Base-by-base conservation (phyloP, 768 basidiomycete genomes). In the Lactarius hatsudake region DNA sequence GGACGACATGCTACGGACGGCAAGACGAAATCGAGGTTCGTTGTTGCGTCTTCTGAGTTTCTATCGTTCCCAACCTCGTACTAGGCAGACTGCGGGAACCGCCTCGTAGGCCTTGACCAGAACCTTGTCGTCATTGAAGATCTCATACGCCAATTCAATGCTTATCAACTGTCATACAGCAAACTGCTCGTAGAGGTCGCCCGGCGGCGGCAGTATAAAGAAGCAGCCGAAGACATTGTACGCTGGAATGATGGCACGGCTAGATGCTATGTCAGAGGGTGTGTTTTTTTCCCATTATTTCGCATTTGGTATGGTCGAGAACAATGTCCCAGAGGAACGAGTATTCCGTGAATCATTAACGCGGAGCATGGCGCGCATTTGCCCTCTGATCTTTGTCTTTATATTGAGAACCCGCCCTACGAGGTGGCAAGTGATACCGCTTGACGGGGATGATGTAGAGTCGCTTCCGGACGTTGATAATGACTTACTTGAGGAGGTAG, bases 331-430 rank as follows among this genome's bases (percentile, higher is more conserved):
- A 94, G 92, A 91, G 78, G 93, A 94, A 75, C 81, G 81, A 26
- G 79, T 81, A 64, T 75, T 84, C 15, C 84, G 93, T 43, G 81
- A 83, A 57, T 82, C 81, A 40, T 94, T 94, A 91, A 91, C 68
- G 80, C 80, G 3, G 87, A 88, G 56, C 86, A 93, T 59, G 92
- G 91, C 0, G 81, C 81, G 15, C 84, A 89, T 74, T 81, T 94
- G 2, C 92, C 92, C 0, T 83, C 87, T 69, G 93, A 94, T 70
- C 81, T 94, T 45, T 94, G 93, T 73, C 78, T 93, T 18, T 90
- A 84, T 67, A 86, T 93, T 61, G 85, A 84, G 69, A 90, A 93
- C 74, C 76, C 83, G 12, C 92, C 92, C 92, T 12, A 91, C 90
- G 43, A 81, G 81, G 61, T 92, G 88, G 87, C 84, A 88, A 67